Evolutionary conservation across 2,329 filamentous ascomycete species (phyloP).

Genomic region (Alternaria sp.): DNA sequence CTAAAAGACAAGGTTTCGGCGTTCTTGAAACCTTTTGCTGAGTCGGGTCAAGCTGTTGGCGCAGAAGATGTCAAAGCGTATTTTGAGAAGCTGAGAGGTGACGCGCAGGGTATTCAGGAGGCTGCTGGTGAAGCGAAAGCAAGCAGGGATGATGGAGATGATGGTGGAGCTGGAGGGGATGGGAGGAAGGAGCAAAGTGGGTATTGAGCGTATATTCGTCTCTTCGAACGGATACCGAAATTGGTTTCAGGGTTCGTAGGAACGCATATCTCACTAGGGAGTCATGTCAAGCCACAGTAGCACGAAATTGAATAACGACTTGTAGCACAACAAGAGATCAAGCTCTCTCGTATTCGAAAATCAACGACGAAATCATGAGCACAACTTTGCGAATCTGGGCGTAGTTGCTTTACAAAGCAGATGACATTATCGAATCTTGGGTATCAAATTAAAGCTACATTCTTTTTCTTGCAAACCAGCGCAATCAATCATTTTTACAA

Average conservation of each 20-base stretch:
- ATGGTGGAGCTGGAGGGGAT: conserved; percentile 34
- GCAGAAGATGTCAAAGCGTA: conserved; percentile 97
- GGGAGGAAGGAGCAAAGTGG: conserved; percentile 52
- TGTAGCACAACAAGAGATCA: not conserved
- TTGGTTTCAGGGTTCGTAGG: not conserved
- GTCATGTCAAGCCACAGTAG: not conserved
- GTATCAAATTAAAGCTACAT: conserved; percentile 4
- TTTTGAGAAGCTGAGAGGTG: conserved; percentile 92
- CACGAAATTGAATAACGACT: not conserved
- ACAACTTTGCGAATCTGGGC: not conserved
- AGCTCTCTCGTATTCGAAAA: not conserved
- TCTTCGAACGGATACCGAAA: not conserved
- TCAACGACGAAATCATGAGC: not conserved
- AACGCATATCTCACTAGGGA: not conserved
- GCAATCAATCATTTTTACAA: not conserved
- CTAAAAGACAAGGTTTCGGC: conserved; percentile 95
- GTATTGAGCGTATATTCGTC: conserved; percentile 33
- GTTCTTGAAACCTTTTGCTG: conserved; percentile 92
- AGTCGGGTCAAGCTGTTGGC: conserved; percentile 85
- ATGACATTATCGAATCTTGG: not conserved
- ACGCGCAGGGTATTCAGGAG: conserved; percentile 72
- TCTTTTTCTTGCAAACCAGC: not conserved
- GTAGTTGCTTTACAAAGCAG: not conserved
- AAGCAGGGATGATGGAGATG: conserved; percentile 34
- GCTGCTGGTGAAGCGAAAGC: conserved; percentile 43